Base-by-base conservation (phyloP, 805 yeast species). In the Nakazawaea laoshanensis region DNA sequence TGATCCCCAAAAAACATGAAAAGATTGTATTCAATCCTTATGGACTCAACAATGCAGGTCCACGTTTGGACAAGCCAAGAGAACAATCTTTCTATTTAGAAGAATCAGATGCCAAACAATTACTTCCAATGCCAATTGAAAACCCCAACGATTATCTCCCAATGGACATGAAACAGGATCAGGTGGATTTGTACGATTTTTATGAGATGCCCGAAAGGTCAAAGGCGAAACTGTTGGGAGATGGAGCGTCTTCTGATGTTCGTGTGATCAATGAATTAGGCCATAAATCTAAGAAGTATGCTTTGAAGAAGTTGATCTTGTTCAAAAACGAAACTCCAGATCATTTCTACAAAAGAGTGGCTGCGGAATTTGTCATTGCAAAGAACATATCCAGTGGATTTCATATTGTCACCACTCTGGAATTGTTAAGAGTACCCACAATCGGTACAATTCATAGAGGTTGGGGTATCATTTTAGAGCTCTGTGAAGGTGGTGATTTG, bases 391-490 rank as follows among this genome's bases (percentile, higher is more conserved):
- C 67, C 34, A 60, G 63, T n/a, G 74, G 74, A 41, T 59, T 76
- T 30, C 88, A 82, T 52, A 67, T 77, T 10, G 70, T 76, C 7
- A 63, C 63, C 22, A 74, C 78, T 4, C 59, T 63, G 41, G 73
- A 70, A 8, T 46, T 80, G 16, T 50, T 80, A 12, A 65, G 74
- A 36, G 61, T 79, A 14, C 81, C 78, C 35, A 63, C 78, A 1
- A 67, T 72, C 14, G 61, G 64, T 5, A 59, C 53, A 27, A 52
- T 77, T 39, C 63, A 70, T 2, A 59, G 87, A 41, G 79, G 84
- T 2, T 82, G 92, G 92, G 92, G 89, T 3, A 70, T 81, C 50
- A 65, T 77, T 3, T 58, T 81, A 65, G 84, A 78, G 41, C 66
- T 55, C 33, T 78, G 85, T 44, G 55, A 53, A 14, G 72, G 70